Base-by-base conservation (phyloP, 345 rosid species). In the Eucalyptus decipiens region DNA sequence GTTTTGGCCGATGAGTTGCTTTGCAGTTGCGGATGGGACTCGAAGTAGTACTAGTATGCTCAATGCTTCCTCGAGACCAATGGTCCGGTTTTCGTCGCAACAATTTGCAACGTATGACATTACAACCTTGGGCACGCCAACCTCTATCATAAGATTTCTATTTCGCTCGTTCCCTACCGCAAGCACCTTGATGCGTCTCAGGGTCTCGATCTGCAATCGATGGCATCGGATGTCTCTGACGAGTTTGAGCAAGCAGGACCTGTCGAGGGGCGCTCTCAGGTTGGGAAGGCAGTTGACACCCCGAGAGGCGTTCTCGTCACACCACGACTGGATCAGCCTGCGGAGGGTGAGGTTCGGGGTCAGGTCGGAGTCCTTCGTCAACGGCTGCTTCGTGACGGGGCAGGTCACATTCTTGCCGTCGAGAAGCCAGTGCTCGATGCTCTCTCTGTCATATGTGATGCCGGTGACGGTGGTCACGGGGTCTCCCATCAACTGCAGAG, bases 401-500 rank as follows among this genome's bases (percentile, higher is more conserved):
- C 99, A 97, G 4, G 69, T 87, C 9, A 89, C 49, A 87, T 83
- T 90, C 58, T n/a, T 85, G 89, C 87, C 67, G 11, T 56, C 81
- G 90, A 87, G 91, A 62, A 97, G 92, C 99, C 99, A 96, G 8
- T 93, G 93, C 65, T 96, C 97, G 45, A 96, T 97, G 95, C 94
- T 94, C 51, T 92, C 93, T 18, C 99, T 95, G 87, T 97, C 99
- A 88, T 97, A 97, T 30, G 99, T 95, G 89, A 97, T 97, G 69
- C 99, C 99, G 15, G 99, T 93, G 76, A 92, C 88, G 56, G 94
- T 88, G 1, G 95, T 97, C 19, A 97, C 99, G 0, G 99, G 99
- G 89, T 97, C 99, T 90, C 86, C 94, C 99, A 97, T 97, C 90
- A 97, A 94, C 67, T 96, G 95, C 12, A 97, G 94, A 86, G 98